Conservation (phyloP, 495 filamentous ascomycete genomes). For the Aspergillus steynii region DNA sequence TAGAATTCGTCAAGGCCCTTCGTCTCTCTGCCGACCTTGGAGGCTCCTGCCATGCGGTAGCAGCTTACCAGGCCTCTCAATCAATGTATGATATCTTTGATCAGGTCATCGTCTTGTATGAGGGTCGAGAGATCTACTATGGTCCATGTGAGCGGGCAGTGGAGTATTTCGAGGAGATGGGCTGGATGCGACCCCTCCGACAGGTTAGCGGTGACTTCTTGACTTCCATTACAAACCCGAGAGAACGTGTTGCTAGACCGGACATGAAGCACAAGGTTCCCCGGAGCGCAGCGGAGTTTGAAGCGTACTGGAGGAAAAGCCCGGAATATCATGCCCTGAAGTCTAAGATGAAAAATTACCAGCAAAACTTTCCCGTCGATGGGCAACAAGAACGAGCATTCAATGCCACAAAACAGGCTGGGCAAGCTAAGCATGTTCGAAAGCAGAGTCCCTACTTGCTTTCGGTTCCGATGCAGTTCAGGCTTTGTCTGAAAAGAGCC, state of each 20-base stretch:
- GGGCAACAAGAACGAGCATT: slow-evolving; percentile 28
- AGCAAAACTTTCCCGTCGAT: slow-evolving; percentile 20
- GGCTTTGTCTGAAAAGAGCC: slow-evolving; percentile 45
- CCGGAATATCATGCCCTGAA: slow-evolving; percentile 46
- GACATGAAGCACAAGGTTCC: slow-evolving; percentile 67
- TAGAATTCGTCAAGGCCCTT: slow-evolving; percentile 67
- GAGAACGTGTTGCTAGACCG: slow-evolving; percentile 55
- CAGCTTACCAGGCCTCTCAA: slow-evolving; percentile 80
- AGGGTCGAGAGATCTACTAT: slow-evolving; percentile 64
- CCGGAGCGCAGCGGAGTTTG: slow-evolving; percentile 67
- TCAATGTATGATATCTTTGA: slow-evolving; percentile 72
- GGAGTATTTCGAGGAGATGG: slow-evolving; percentile 59
- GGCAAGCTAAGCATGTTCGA: slow-evolving; percentile 35
- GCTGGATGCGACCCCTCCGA: slow-evolving; percentile 53
- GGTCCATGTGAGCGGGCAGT: slow-evolving; percentile 56
- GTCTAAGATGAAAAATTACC: slow-evolving; percentile 46
- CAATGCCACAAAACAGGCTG: slow-evolving; percentile 23
- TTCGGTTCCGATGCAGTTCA: slow-evolving; percentile 46
- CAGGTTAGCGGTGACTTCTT: slow-evolving; percentile 69
- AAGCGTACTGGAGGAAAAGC: slow-evolving; percentile 55
- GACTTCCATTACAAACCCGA: slow-evolving; percentile 66
- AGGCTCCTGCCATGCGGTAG: slow-evolving; percentile 74
- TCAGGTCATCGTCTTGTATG: slow-evolving; percentile 60
- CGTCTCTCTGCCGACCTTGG: slow-evolving; percentile 72
- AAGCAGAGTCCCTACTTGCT: slow-evolving; percentile 42